Evolutionary conservation across 306 rosid genomes (phyloP).

Genomic region (Cajanus cajan): DNA sequence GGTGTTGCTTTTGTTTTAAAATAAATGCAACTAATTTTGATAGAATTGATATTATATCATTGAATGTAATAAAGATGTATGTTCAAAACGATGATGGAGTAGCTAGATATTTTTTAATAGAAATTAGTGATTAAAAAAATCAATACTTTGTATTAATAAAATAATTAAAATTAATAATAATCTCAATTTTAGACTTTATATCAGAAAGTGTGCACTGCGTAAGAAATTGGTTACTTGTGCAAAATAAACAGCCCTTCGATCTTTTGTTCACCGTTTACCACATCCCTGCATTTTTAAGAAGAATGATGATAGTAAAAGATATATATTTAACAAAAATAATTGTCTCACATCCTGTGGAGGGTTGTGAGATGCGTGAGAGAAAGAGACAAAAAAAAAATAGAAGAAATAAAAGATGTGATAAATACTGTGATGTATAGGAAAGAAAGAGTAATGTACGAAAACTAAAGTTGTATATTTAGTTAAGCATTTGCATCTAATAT

Average conservation of each 20-base stretch:
- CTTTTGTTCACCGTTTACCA: neutral
- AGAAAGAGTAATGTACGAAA: too few relatives aligned
- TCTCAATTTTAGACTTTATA: neutral
- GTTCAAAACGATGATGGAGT: too few relatives aligned
- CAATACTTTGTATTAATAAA: too few relatives aligned
- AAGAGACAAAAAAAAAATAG: neutral
- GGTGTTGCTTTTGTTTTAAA: neutral
- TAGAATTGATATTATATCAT: neutral
- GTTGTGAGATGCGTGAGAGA: neutral
- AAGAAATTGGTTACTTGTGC: neutral
- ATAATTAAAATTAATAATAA: too few relatives aligned
- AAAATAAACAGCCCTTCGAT: neutral
- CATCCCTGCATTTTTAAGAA: neutral
- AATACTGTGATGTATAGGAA: too few relatives aligned
- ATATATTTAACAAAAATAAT: neutral
- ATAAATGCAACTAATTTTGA: neutral
- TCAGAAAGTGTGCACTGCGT: neutral
- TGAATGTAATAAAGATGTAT: neutral
- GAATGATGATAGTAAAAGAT: neutral
- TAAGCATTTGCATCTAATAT: neutral
- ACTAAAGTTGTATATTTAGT: neutral
- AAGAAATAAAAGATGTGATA: neutral
- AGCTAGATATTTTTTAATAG: too few relatives aligned
- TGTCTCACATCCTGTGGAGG: neutral
- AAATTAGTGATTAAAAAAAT: too few relatives aligned